Evolutionary conservation across 805 yeast species (phyloP), one percentile per base, ranked within the genome.

Genomic region (Candida maltosa): DNA sequence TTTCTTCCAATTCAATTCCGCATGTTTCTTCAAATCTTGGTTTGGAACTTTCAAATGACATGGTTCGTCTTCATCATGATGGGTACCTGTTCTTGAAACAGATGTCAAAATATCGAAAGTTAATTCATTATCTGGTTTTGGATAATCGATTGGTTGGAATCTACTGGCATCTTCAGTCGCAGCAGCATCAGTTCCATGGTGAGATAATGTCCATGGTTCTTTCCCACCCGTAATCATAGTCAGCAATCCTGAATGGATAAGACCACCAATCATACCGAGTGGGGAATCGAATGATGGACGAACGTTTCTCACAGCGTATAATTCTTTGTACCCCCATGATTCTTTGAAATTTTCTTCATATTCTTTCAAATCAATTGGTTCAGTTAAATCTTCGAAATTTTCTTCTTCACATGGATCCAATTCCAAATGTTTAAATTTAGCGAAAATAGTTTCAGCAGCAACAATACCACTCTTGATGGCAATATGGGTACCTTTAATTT

Each of bases 61-160:
- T 46, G 76, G 81, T 65, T 93, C 97, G 58, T 88, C 88, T 51
- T 93, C 97, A 54, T 86, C 89, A 57, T 93, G 98, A 59, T 80
- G 83, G 1, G 98, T 93, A 26, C 97, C 98, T 0, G 98, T 91
- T 54, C 98, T 74, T 11, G 95, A 83, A 6, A 93, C 97, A n/a
- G 93, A 84, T 1, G 98, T 93, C 50, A 89, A 65, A 18, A 93
- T 71, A 59, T 93, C 98, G 59, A 93, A 93, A 0, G 97, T 81
- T 33, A 93, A 69, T 49, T 77, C 76, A n/a, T 93, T 93, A 60
- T 93, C 98, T 8, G 97, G 97, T 59, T 93, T 93, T 29, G 97
- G 96, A 57, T 93, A 93, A 7, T 80, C 85, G 37, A 88, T 89
- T 18, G 87, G 86, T 42, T 68, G 58, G 61, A 56, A 82, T 33